Evolutionary conservation across 176 grass and related monocot species (phyloP).

Genomic region (Juncus inflexus): DNA sequence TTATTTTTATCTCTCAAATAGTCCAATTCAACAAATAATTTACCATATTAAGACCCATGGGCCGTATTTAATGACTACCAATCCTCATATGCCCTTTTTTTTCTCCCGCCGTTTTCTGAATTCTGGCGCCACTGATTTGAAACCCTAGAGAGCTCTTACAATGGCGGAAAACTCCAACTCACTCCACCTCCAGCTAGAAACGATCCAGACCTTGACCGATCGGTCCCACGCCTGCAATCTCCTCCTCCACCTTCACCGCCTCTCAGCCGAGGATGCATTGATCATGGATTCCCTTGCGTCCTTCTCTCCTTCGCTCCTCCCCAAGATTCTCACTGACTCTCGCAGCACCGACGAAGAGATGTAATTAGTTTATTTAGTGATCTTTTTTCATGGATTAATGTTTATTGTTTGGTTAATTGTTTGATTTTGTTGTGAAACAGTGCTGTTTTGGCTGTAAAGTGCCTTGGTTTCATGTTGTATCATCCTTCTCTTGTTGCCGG

Average conservation of each 20-base stretch:
- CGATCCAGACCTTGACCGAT: conserved; percentile 37
- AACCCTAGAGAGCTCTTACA: conserved; percentile 36
- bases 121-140: conserved; percentile 35
- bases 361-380: conserved; percentile 14
- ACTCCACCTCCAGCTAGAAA: conserved; percentile 39
- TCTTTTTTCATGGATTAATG: neutral
- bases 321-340: conserved; percentile 44
- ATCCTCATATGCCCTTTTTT: neutral
- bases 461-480: conserved; percentile 78
- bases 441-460: conserved; percentile 54
- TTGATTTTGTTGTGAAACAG: conserved; percentile 11
- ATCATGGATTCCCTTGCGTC: conserved; percentile 47
- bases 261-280: conserved; percentile 45
- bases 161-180: conserved; percentile 20
- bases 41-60: neutral
- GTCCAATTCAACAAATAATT: neutral
- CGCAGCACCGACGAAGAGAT: conserved; percentile 34
- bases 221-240: conserved; percentile 43
- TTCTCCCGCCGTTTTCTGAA: conserved; percentile 7
- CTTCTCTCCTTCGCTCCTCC: conserved; percentile 33
- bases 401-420: neutral
- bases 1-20: too few species aligned
- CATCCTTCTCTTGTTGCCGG: conserved; percentile 56
- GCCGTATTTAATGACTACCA: neutral
- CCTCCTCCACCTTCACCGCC: conserved; percentile 51